Evolutionary conservation across 768 basidiomycete species (phyloP).

Genomic region (Pisolithus microcarpus): DNA sequence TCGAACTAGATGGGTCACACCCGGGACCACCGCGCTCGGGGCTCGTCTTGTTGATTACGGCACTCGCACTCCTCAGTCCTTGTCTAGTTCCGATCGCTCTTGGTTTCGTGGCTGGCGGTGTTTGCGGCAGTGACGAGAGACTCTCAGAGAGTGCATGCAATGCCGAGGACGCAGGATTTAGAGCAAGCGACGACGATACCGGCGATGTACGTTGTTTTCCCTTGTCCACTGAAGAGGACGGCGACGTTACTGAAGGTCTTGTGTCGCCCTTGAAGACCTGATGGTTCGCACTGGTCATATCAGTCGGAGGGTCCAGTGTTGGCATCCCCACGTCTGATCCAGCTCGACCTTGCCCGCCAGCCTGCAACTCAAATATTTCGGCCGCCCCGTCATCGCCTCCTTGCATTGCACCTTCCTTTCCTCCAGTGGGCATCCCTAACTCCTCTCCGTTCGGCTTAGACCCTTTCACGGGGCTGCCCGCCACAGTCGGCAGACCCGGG

Average conservation of each 20-base stretch:
- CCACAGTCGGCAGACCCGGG: conserved; percentile 37
- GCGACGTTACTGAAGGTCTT: conserved; percentile 2
- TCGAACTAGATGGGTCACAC: conserved; percentile 20
- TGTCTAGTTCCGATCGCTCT: conserved; percentile 42
- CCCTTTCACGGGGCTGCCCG: conserved; percentile 42
- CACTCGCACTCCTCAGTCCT: conserved; percentile 39
- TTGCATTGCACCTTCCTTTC: neutral
- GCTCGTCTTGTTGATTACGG: conserved; percentile 13
- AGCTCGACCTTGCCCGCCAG: neutral
- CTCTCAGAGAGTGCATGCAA: conserved; percentile 60
- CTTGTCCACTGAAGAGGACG: conserved; percentile 11
- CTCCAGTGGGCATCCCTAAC: neutral
- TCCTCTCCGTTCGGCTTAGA: conserved; percentile 6
- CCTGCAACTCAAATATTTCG: neutral
- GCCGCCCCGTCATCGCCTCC: neutral
- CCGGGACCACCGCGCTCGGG: conserved; percentile 28
- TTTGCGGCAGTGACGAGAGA: conserved; percentile 41
- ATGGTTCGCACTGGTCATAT: neutral
- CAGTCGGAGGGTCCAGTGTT: neutral
- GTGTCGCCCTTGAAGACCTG: conserved; percentile 8
- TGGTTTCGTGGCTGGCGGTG: conserved; percentile 25
- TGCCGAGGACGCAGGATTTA: conserved; percentile 32
- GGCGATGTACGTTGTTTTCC: conserved; percentile 14
- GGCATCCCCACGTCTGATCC: neutral
- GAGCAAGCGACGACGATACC: conserved; percentile 18